These are phyloP conservation scores for Penicillium sp. DNA, from an alignment of 2,329 filamentous ascomycete genomes.

Conservation along the genomic window DNA sequence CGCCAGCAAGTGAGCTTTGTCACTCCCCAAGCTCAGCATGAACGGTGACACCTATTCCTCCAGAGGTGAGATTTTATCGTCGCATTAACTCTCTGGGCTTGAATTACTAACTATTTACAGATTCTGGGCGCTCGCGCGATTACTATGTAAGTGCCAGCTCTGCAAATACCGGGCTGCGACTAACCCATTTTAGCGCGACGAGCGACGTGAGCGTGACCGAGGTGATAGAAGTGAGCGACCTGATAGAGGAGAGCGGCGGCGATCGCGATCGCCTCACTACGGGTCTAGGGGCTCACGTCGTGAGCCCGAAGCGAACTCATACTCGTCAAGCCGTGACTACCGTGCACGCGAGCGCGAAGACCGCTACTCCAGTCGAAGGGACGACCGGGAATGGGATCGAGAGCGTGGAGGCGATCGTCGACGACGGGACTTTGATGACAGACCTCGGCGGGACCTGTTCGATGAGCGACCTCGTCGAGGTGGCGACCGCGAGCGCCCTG, in stretches of 20 bases:
- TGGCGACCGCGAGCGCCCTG: conserved; percentile 40
- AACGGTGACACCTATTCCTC: conserved; percentile 82
- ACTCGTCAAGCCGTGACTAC: conserved; percentile 89
- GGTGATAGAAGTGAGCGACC: conserved; percentile 39
- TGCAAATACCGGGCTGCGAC: conserved; percentile 13
- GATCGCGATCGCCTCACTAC: conserved; percentile 82
- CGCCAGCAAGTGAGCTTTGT: conserved; percentile 18
- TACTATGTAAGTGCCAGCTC: conserved; percentile 48
- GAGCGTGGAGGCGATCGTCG: conserved; percentile 43
- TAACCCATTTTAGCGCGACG: conserved; percentile 43
- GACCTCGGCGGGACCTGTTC: conserved; percentile 58
- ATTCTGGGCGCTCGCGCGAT: conserved; percentile 53
- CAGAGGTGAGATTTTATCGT: conserved; percentile 58
- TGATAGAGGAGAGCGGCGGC: conserved; percentile 62
- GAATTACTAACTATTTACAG: conserved; percentile 39
- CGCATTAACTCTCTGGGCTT: conserved; percentile 9
- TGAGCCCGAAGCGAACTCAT: conserved; percentile 76
- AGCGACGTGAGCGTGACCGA: conserved; percentile 44
- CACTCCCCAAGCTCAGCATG: conserved; percentile 54
- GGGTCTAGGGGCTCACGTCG: conserved; percentile 64
- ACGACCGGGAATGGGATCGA: conserved; percentile 68
- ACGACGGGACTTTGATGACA: conserved; percentile 63
- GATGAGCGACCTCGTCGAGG: conserved; percentile 57
- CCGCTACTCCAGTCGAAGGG: conserved; percentile 71
- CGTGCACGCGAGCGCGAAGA: conserved; percentile 92